Percentiles rank a stretch among this genome's conserved stretches.
phyloP scores from a whole-genome alignment of 202 grass and related monocot genomes.

The Schoenoplectus triqueter region DNA sequence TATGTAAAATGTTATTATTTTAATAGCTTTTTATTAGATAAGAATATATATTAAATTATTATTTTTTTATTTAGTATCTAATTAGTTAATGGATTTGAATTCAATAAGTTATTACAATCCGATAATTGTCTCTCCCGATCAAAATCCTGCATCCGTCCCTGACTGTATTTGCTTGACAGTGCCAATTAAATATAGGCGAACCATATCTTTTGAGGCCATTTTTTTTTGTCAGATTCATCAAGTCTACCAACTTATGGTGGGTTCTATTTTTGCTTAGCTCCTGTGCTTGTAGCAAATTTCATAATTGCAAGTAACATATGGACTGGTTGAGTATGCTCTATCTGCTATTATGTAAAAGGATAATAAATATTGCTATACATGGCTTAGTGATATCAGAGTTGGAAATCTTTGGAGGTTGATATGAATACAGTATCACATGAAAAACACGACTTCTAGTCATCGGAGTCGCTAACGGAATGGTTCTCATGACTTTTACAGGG shows the following conservation, averaged over 20 bases:
- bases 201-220: neutral
- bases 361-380: neutral
- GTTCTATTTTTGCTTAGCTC: neutral
- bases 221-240: constrained; percentile 16
- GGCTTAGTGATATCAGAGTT: neutral
- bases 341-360: neutral
- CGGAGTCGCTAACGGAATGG: neutral
- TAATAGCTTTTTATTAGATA: no score
- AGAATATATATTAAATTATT: no score
- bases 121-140: no score
- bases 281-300: neutral
- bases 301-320: neutral
- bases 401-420: neutral
- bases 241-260: neutral
- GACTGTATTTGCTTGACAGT: neutral
- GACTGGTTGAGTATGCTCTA: neutral
- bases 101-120: no score
- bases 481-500: neutral
- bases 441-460: neutral
- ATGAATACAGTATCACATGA: no score
- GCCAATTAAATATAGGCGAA: neutral
- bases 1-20: no score
- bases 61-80: no score
- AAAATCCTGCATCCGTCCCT: no score
- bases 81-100: no score